A percentile compares a stretch with the other conserved stretches of the same genome.
Conservation (phyloP, 805 yeast genomes). For the Hanseniaspora lachancei region DNA sequence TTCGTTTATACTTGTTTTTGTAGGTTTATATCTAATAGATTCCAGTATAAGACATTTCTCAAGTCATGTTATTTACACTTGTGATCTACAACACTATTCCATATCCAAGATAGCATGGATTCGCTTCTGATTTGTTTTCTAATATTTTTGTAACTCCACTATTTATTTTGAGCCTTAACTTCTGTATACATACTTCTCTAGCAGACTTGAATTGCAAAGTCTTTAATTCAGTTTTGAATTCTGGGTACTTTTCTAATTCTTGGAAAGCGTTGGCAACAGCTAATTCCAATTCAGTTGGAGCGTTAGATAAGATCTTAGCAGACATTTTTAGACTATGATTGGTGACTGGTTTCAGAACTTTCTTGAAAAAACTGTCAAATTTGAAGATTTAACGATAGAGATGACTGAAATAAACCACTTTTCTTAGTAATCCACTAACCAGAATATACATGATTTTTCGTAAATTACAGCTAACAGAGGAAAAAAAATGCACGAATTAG, state of each 20-base stretch:
- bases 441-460: too few relatives aligned
- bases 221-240: conserved; percentile 95
- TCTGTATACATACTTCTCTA: conserved; percentile 51
- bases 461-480: too few relatives aligned
- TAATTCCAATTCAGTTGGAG: conserved; percentile 97
- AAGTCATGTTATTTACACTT: too few relatives aligned
- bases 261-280: conserved; percentile 97
- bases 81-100: too few relatives aligned
- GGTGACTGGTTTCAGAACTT: conserved; percentile 13
- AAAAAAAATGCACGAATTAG: too few relatives aligned
- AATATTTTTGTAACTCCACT: neutral
- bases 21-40: too few relatives aligned
- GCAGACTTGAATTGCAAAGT: conserved; percentile 97
- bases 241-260: conserved; percentile 93
- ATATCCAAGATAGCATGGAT: too few relatives aligned
- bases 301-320: conserved; percentile 90
- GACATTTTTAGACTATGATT: conserved; percentile 49
- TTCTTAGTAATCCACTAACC: neutral
- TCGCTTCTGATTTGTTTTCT: too few relatives aligned
- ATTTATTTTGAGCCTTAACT: neutral
- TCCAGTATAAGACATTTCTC: too few relatives aligned
- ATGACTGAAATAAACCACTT: neutral
- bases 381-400: too few relatives aligned
- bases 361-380: too few relatives aligned
- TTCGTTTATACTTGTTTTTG: too few relatives aligned